Conservation (phyloP, 352 stramenopile genomes). For the Phytophthora capsici region DNA sequence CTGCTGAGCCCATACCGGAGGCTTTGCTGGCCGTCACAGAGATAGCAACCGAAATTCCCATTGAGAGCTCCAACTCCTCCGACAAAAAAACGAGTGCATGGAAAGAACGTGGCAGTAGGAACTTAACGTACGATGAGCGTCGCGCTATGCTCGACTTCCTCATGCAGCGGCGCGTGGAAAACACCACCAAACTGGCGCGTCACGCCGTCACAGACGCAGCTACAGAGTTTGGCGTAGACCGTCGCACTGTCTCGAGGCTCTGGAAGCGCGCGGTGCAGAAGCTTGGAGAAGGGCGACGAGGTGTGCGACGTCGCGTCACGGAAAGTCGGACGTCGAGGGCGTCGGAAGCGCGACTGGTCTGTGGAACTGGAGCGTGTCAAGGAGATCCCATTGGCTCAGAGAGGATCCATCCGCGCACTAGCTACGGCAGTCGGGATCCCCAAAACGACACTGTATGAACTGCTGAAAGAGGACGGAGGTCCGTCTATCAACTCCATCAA, state of each 20-base stretch:
- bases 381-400: constrained; percentile 46
- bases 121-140: constrained; percentile 53
- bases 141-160: constrained; percentile 55
- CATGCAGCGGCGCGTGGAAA: constrained; percentile 38
- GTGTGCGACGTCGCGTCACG: constrained; percentile 49
- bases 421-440: constrained; percentile 49
- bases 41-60: neutral
- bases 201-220: constrained; percentile 53
- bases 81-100: constrained; percentile 36
- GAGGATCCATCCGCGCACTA: constrained; percentile 47
- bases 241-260: constrained; percentile 49
- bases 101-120: constrained; percentile 46
- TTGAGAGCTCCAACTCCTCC: neutral
- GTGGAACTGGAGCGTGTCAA: constrained; percentile 48
- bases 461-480: constrained; percentile 45
- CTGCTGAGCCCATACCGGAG: constrained; percentile 7
- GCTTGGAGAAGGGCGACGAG: constrained; percentile 46
- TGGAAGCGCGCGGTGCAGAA: constrained; percentile 51
- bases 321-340: constrained; percentile 47
- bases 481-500: constrained; percentile 48
- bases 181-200: constrained; percentile 42
- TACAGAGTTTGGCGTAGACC: constrained; percentile 42
- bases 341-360: constrained; percentile 54
- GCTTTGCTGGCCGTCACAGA: constrained; percentile 6
- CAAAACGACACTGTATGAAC: constrained; percentile 53